Evolutionary conservation across 2,329 filamentous ascomycete species (phyloP), one percentile per base, ranked within the genome.

Genomic region (Paraphoma chrysanthemicola): DNA sequence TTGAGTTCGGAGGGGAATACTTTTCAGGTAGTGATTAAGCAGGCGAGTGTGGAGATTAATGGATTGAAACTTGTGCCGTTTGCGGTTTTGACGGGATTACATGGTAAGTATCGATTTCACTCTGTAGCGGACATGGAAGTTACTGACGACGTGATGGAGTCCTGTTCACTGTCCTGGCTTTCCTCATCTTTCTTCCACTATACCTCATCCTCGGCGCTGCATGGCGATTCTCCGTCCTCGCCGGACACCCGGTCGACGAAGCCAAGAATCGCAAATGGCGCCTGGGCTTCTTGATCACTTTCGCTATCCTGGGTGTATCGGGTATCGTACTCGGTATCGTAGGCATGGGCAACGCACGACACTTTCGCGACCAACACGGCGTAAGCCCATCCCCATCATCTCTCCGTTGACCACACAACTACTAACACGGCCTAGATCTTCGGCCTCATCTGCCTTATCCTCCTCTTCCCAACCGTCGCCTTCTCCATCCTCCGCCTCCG

Each of bases 241-340:
- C 65, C 18, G 63, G 64, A 8, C 59, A 68, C 12, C 69, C 70
- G 4, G 45, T 73, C 9, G 53, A 69, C 28, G 64, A 69, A 44
- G 31, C 41, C 1, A 68, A 66, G 48, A 69, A 67, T 55, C 65
- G 56, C 29, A 71, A 66, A 48, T 72, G 69, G 69, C 59, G 70
- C 0, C 42, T 67, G 9, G 62, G 65, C 3, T 52, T 72, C 3
- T 33, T 73, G 2, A 47, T 61, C 9, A 36, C 59, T 0, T 71
- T 73, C 42, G 51, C 53, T 6, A 53, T 68, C 0, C 50, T 62
- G 1, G 54, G 59, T n/a, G 10, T 69, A 1, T 10, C 51, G 16
- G 70, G 69, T 1, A 63, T 70, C 18, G 39, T 64, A 7, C 47
- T 71, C 6, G 70, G 70, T 4, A 65, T 73, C 6, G 59, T 63